Conservation (phyloP, 257 asterid genomes). For the Solanum virginianum region DNA sequence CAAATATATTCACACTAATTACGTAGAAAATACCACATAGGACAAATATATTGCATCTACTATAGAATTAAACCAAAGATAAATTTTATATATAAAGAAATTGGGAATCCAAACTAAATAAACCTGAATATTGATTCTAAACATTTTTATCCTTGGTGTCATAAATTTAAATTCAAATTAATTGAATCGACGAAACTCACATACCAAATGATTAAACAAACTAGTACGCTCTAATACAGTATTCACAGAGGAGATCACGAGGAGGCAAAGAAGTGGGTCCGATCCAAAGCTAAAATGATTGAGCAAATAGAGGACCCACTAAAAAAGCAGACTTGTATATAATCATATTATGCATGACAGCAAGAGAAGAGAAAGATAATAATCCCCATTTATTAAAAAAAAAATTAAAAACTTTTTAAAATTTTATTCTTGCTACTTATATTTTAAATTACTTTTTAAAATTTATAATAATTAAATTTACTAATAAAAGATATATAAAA, state of each 20-base stretch:
- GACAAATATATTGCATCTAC: too few relatives aligned
- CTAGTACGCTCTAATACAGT: background rate
- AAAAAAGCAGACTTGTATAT: background rate
- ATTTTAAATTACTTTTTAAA: too few relatives aligned
- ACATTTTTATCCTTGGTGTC: too few relatives aligned
- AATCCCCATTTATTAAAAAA: background rate
- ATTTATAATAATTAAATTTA: too few relatives aligned
- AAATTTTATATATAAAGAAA: background rate
- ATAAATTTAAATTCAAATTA: background rate
- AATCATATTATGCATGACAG: background rate
- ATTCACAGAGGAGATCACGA: background rate
- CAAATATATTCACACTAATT: too few relatives aligned
- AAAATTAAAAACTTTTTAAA: fast-evolving
- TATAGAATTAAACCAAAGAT: background rate
- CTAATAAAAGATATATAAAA: too few relatives aligned
- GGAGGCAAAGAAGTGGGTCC: background rate
- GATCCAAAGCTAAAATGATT: background rate
- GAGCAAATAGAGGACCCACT: background rate
- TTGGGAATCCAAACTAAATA: background rate
- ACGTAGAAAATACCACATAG: too few relatives aligned
- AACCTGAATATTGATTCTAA: background rate
- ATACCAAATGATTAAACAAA: background rate
- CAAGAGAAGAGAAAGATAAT: background rate
- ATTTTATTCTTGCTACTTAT: too few relatives aligned
- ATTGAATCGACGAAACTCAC: fast-evolving